A percentile compares a stretch with the other conserved stretches of the same genome.
Conservation (phyloP, 768 basidiomycete species). For the Lanmaoa rubissima region DNA sequence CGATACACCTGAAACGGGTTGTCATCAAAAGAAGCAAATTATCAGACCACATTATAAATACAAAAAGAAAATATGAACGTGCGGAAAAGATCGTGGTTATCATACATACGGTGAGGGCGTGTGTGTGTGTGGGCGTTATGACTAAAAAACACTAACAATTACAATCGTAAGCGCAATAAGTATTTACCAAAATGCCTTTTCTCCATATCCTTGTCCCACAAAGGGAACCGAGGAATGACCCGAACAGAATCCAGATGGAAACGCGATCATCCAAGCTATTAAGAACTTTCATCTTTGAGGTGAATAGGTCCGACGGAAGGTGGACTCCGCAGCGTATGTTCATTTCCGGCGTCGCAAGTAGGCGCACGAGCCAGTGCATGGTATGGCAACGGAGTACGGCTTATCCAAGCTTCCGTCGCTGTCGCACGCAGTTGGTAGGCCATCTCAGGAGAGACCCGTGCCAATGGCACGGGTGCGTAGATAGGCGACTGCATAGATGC, state of each 20-base stretch:
- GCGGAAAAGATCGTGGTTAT: conserved; percentile 2
- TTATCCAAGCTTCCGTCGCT: conserved; percentile 70
- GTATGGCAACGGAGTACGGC: conserved; percentile 11
- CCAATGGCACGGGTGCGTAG: conserved; percentile 70
- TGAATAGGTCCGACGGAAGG: conserved; percentile 22
- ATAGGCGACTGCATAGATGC: conserved; percentile 28
- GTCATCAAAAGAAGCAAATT: neutral
- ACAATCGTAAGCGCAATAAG: neutral
- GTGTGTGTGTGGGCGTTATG: neutral
- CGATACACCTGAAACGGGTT: too few relatives aligned
- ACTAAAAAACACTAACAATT: conserved; percentile 1
- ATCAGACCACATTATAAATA: conserved; percentile 11
- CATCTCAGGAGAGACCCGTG: conserved; percentile 50
- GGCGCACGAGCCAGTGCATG: neutral
- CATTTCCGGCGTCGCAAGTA: conserved; percentile 2
- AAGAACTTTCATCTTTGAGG: conserved; percentile 13
- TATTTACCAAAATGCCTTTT: neutral
- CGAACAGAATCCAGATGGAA: neutral
- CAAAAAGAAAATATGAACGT: neutral
- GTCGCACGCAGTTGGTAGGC: conserved; percentile 49
- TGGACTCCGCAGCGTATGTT: neutral
- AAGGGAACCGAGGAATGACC: neutral
- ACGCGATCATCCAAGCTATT: neutral
- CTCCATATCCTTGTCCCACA: neutral
- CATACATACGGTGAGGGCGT: conserved; percentile 11